phyloP scores from a whole-genome alignment of 2,329 filamentous ascomycete species.

The Aspergillaceae sp. region DNA sequence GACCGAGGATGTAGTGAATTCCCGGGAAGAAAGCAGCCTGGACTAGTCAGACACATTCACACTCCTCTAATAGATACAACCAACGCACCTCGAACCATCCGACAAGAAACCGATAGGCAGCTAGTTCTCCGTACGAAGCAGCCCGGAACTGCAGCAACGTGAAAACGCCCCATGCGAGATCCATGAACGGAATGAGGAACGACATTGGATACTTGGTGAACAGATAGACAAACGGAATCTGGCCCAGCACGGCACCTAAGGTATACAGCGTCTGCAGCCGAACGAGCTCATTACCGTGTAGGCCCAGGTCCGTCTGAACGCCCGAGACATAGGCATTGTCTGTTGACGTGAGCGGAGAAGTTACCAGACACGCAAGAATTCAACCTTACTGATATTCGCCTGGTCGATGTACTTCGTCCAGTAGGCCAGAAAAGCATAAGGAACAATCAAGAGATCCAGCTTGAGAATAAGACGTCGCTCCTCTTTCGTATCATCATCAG shows the following conservation, averaged over 20 bases:
- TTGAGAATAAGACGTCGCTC: constrained; percentile 48
- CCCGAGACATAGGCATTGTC: constrained; percentile 51
- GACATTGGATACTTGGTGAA: constrained; percentile 41
- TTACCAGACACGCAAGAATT: background rate
- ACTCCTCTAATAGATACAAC: background rate
- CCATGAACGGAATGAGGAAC: constrained; percentile 44
- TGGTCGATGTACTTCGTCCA: constrained; percentile 52
- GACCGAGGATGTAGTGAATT: constrained; percentile 29
- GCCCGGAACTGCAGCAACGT: constrained; percentile 49
- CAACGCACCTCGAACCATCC: constrained; percentile 41
- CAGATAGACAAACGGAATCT: constrained; percentile 46
- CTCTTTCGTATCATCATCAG: constrained; percentile 41
- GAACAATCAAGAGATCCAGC: constrained; percentile 48
- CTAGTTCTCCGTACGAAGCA: constrained; percentile 42
- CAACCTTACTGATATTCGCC: constrained; percentile 42
- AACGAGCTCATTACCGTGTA: constrained; percentile 48
- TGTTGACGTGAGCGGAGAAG: constrained; percentile 10
- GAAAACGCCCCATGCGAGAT: constrained; percentile 49
- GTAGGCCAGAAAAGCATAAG: constrained; percentile 48
- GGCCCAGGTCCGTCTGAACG: constrained; percentile 44
- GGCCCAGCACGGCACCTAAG: constrained; percentile 43
- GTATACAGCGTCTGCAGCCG: constrained; percentile 48
- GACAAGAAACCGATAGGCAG: constrained; percentile 47
- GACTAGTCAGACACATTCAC: constrained; percentile 2
- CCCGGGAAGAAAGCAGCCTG: constrained; percentile 31